Percentiles rank a stretch among this genome's conserved stretches.
These are phyloP conservation scores for Acidomyces sp. DNA, from an alignment of 495 filamentous ascomycete genomes.

Conservation along the genomic window DNA sequence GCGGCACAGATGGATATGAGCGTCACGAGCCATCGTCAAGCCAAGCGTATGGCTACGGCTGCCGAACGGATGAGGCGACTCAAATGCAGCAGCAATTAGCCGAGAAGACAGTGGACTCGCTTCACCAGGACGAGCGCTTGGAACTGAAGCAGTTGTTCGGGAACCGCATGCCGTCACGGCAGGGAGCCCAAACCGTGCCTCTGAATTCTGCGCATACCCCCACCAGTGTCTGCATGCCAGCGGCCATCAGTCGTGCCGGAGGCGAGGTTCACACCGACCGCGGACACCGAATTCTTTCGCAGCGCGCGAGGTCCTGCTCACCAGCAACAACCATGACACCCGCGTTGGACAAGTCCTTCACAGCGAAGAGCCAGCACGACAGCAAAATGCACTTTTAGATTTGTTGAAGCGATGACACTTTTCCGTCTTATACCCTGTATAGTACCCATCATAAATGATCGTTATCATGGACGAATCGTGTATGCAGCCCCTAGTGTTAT, in stretches of 20 bases:
- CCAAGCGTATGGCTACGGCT: constrained; percentile 3
- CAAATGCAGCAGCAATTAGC: constrained; percentile 4
- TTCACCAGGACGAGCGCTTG: constrained; percentile 6
- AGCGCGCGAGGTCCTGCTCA: constrained; percentile 1
- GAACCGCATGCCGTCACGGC: background rate
- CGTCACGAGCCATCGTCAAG: constrained; percentile 30
- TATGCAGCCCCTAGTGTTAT: too few species aligned
- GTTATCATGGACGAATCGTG: too few species aligned
- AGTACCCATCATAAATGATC: too few species aligned
- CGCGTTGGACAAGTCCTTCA: background rate
- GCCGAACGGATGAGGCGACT: constrained; percentile 8
- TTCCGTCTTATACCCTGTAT: too few species aligned
- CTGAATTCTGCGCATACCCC: background rate
- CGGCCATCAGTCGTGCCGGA: background rate
- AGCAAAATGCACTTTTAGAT: constrained; percentile 14
- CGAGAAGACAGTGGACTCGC: constrained; percentile 7
- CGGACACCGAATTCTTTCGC: constrained; percentile 19
- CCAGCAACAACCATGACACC: constrained; percentile 8
- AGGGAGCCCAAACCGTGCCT: background rate
- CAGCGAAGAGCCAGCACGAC: constrained; percentile 2
- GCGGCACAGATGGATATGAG: background rate
- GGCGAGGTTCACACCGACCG: constrained; percentile 4
- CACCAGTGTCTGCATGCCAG: background rate
- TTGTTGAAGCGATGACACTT: too few species aligned
- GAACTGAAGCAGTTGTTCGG: background rate